Conservation (phyloP, 1,284 basidiomycete genomes). For the Ceratobasidium papillatum region DNA sequence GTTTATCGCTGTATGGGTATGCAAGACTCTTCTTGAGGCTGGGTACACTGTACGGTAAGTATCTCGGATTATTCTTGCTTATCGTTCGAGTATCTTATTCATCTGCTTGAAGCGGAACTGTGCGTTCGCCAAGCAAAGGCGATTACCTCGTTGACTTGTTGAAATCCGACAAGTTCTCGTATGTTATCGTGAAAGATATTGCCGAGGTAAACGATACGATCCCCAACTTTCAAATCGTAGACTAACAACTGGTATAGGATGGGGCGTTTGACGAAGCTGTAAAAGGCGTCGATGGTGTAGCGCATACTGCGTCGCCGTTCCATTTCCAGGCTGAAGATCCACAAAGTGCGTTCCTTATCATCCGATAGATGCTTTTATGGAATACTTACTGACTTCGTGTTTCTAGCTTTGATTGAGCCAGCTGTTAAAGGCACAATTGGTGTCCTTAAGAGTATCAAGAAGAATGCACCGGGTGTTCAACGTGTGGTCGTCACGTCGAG, state of each 20-base stretch:
- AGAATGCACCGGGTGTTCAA: slow-evolving; percentile 45
- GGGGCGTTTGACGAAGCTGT: slow-evolving; percentile 46
- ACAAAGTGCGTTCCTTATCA: slow-evolving; percentile 40
- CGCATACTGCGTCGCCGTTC: slow-evolving; percentile 44
- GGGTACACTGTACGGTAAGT: slow-evolving; percentile 42
- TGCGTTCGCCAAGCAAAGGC: slow-evolving; percentile 45
- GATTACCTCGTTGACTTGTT: slow-evolving; percentile 44
- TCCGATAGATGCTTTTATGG: too few species aligned
- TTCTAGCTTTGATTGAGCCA: slow-evolving; percentile 47
- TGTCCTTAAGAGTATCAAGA: slow-evolving; percentile 48
- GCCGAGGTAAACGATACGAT: slow-evolving; percentile 37
- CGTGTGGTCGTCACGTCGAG: slow-evolving; percentile 45
- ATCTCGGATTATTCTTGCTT: background rate
- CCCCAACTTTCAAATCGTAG: background rate
- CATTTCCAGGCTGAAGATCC: slow-evolving; percentile 43
- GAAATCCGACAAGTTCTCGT: slow-evolving; percentile 43
- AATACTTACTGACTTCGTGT: background rate
- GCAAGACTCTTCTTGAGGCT: slow-evolving; percentile 42
- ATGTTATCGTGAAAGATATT: slow-evolving; percentile 46
- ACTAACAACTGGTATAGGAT: slow-evolving; percentile 19
- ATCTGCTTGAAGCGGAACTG: slow-evolving; percentile 33
- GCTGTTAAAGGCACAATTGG: slow-evolving; percentile 50
- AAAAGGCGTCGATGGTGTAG: slow-evolving; percentile 48
- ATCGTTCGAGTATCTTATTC: background rate
- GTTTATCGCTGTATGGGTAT: slow-evolving; percentile 45